Conservation (phyloP, 1,284 basidiomycete genomes). For the Melampsora occidentalis region DNA sequence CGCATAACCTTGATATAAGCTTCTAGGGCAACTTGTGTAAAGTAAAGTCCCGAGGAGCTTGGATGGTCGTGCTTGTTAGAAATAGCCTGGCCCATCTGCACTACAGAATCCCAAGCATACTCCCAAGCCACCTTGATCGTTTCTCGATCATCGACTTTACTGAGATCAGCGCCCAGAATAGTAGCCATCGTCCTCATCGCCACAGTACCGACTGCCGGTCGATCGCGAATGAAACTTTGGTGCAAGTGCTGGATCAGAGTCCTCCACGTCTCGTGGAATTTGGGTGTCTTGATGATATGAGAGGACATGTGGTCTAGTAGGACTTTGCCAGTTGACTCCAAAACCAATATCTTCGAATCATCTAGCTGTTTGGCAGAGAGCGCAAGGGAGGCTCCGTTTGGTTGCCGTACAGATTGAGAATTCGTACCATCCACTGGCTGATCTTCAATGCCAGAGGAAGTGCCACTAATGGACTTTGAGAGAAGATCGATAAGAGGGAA, state of each 20-base stretch:
- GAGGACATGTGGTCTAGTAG: constrained; percentile 72
- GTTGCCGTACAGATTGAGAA: constrained; percentile 11
- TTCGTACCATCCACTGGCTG: constrained; percentile 45
- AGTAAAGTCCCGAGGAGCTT: constrained; percentile 50
- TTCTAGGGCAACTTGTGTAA: constrained; percentile 83
- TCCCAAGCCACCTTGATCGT: constrained; percentile 45
- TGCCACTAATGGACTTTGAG: constrained; percentile 52
- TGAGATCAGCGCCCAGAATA: constrained; percentile 60
- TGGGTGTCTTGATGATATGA: constrained; percentile 69
- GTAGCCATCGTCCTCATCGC: constrained; percentile 76
- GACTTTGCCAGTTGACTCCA: constrained; percentile 78
- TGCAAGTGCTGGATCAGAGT: constrained; percentile 68
- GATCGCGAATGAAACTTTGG: constrained; percentile 67
- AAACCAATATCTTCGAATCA: constrained; percentile 79
- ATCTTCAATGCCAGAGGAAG: constrained; percentile 12
- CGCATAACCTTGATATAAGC: constrained; percentile 70
- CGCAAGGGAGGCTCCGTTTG: constrained; percentile 45
- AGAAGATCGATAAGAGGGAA: constrained; percentile 81
- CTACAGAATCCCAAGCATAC: constrained; percentile 27
- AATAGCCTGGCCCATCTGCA: constrained; percentile 45
- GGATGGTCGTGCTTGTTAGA: constrained; percentile 52
- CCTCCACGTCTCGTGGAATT: constrained; percentile 69
- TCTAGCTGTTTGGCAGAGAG: constrained; percentile 63
- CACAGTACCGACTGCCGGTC: constrained; percentile 69
- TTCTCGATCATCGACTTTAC: constrained; percentile 55